Evolutionary conservation across 2,329 filamentous ascomycete genomes (phyloP), one percentile per base, ranked within the genome.

Genomic region (Sporothrix inflata): DNA sequence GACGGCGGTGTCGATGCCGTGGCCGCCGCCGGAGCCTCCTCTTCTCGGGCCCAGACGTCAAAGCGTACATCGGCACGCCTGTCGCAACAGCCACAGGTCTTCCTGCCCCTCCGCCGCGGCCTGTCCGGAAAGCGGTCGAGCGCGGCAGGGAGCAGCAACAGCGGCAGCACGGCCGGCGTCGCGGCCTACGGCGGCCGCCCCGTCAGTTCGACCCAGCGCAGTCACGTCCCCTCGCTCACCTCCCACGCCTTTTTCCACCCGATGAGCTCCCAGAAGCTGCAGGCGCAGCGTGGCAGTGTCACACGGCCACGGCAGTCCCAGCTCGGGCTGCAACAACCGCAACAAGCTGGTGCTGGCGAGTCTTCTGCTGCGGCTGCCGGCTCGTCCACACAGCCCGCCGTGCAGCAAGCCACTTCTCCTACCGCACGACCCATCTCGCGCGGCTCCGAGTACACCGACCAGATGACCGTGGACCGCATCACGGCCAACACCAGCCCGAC

Each of bases 201-300:
- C 70, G 86, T 85, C 19, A 95, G 91, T 75, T 86, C 92, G 55
- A 86, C 91, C 61, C 94, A 91, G 79, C 89, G 91, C 78, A 96
- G 93, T 55, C 96, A 99, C 84, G 94, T 97, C 24, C 94, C 96
- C 1, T 94, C 92, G 1, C 84, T 99, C 70, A 91, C 94, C 2
- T 94, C 94, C 19, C 92, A 95, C 78, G 95, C 93, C 70, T 98
- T 99, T 83, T 97, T 97, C 79, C 92, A 91, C 27, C 96, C 96
- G 51, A 97, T 99, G 94, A 98, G 94, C 83, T 97, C 95, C 30
- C 94, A 97, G 80, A 92, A 94, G 80, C 85, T 98, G 68, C 95
- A 98, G 82, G 94, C 94, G 71, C 96, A 98, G 82, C 87, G 95
- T 80, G 90, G 91, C 75, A 88, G 82, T 27, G 79, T 82, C 76